Conservation (phyloP, 805 yeast genomes). For the fission yeast (Schizosaccharomyces pombe) region DNA sequence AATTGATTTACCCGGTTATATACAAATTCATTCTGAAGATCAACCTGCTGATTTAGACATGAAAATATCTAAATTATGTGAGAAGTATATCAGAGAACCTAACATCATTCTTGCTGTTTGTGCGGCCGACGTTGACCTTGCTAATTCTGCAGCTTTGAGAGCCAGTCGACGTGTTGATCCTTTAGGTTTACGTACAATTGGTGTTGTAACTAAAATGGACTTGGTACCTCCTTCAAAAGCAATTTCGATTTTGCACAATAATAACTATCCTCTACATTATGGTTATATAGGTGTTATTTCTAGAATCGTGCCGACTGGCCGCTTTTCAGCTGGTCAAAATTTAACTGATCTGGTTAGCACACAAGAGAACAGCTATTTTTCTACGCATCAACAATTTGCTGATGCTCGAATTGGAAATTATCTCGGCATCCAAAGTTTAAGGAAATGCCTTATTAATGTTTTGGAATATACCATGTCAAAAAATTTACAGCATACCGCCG, state of each 20-base stretch:
- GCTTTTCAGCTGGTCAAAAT: constrained; percentile 19
- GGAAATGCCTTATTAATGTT: constrained; percentile 62
- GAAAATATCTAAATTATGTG: constrained; percentile 59
- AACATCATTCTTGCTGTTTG: constrained; percentile 87
- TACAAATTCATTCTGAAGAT: constrained; percentile 88
- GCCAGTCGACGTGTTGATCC: constrained; percentile 85
- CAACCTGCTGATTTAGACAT: constrained; percentile 70
- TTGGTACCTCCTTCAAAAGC: constrained; percentile 62
- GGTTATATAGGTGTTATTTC: constrained; percentile 98
- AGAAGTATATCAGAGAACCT: constrained; percentile 68
- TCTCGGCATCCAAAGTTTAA: constrained; percentile 52
- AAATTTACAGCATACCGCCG: constrained; percentile 68
- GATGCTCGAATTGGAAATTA: background rate
- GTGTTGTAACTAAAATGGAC: constrained; percentile 86
- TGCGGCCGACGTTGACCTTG: constrained; percentile 93
- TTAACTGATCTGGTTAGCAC: constrained; percentile 26
- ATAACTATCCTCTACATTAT: constrained; percentile 74
- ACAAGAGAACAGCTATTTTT: constrained; percentile 37
- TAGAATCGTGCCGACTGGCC: constrained; percentile 34
- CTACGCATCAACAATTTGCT: constrained; percentile 31
- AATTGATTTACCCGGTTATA: constrained; percentile 93
- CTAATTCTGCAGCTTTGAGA: constrained; percentile 79
- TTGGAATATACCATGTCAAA: constrained; percentile 79
- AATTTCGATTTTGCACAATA: constrained; percentile 40
- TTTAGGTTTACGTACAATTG: constrained; percentile 81